Conservation (phyloP, 2,329 filamentous ascomycete species). For the Berkeleyomyces rouxiae region DNA sequence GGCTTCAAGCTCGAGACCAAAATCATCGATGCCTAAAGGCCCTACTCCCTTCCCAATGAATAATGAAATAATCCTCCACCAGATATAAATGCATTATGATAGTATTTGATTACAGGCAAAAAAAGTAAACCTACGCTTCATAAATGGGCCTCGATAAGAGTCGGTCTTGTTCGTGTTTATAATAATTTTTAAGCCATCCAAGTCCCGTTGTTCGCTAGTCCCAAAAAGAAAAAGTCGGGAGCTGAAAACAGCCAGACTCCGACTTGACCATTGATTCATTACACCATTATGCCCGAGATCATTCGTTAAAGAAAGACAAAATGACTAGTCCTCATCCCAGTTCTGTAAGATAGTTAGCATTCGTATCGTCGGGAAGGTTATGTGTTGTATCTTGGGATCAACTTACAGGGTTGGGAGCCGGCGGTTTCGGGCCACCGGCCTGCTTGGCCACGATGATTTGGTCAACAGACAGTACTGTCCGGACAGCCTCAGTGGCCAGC, state of each 20-base stretch:
- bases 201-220: conserved; percentile 5
- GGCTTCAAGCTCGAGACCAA: conserved; percentile 48
- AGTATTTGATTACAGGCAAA: conserved; percentile 7
- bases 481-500: conserved; percentile 82
- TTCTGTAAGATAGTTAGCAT: conserved; percentile 28
- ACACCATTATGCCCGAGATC: conserved; percentile 12
- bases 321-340: conserved; percentile 43
- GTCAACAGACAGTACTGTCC: conserved; percentile 89
- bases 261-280: conserved; percentile 15
- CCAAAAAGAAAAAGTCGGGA: neutral
- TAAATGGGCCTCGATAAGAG: neutral
- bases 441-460: conserved; percentile 98
- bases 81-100: conserved; percentile 13
- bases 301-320: neutral
- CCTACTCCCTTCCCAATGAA: neutral
- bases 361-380: neutral
- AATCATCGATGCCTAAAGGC: conserved; percentile 21
- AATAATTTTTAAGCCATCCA: conserved; percentile 7
- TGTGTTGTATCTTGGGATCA: conserved; percentile 25
- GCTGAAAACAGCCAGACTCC: conserved; percentile 1
- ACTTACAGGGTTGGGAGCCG: conserved; percentile 66
- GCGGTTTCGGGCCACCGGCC: conserved; percentile 92
- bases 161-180: conserved; percentile 9
- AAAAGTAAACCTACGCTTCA: conserved; percentile 2
- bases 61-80: conserved; percentile 9